Percentiles rank a stretch among this genome's conserved stretches.
Conservation (phyloP, 2,329 filamentous ascomycete genomes). For the Thelonectria olida region DNA sequence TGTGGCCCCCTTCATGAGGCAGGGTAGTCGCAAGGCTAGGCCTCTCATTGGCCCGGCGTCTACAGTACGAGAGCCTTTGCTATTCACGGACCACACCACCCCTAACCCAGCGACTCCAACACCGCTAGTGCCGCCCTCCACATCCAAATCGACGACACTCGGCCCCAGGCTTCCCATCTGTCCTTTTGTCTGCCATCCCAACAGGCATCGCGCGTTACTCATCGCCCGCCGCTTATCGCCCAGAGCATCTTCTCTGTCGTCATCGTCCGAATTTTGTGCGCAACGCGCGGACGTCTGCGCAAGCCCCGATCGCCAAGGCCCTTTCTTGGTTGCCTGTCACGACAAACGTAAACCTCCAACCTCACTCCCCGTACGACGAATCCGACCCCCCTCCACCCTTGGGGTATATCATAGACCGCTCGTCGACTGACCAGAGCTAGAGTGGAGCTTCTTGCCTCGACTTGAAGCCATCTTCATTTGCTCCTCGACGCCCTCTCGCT, state of each 20-base stretch:
- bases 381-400: constrained; percentile 16
- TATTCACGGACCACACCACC: constrained; percentile 35
- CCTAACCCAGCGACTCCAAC: constrained; percentile 33
- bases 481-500: constrained; percentile 16
- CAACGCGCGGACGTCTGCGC: constrained; percentile 43
- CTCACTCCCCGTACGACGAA: constrained; percentile 12
- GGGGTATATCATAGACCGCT: constrained; percentile 33
- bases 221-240: constrained; percentile 21
- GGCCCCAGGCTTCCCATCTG: constrained; percentile 36
- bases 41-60: constrained; percentile 23
- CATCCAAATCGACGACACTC: constrained; percentile 43
- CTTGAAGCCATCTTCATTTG: constrained; percentile 5
- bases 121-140: constrained; percentile 36
- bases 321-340: constrained; percentile 25
- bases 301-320: constrained; percentile 32
- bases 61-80: constrained; percentile 9
- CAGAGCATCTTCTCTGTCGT: constrained; percentile 22
- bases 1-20: constrained; percentile 38
- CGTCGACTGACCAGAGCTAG: constrained; percentile 35
- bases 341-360: constrained; percentile 30
- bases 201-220: constrained; percentile 15
- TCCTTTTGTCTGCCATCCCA: constrained; percentile 20
- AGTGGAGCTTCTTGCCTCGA: constrained; percentile 17
- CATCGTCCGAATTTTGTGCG: constrained; percentile 37
- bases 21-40: constrained; percentile 25